These are phyloP conservation scores for Chernovozyma aurita DNA, from an alignment of 1,139 yeast species.

Conservation along the genomic window DNA sequence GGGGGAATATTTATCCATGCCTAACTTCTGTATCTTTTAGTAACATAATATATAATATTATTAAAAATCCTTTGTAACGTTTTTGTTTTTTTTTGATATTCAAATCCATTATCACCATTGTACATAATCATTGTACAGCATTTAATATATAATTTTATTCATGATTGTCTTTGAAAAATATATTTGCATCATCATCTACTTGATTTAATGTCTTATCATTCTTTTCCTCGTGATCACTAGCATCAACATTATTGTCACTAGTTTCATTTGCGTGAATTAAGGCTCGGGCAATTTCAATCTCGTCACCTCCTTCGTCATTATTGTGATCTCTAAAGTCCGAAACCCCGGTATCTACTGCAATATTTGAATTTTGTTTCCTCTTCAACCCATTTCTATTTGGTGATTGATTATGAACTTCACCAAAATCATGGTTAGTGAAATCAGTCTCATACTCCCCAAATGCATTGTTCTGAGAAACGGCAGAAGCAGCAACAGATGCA, in stretches of 20 bases:
- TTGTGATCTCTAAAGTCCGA: conserved; percentile 46
- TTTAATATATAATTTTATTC: conserved; percentile 5
- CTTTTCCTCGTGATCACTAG: conserved; percentile 9
- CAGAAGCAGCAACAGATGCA: conserved; percentile 44
- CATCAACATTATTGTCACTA: no score
- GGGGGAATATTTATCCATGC: conserved; percentile 11
- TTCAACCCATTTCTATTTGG: conserved; percentile 6
- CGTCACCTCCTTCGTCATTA: conserved; percentile 39
- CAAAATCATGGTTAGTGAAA: conserved; percentile 1
- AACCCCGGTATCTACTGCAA: conserved; percentile 60
- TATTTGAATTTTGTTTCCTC: conserved; percentile 15
- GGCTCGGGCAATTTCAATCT: conserved; percentile 64
- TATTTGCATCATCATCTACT: conserved; percentile 20
- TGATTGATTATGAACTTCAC: conserved; percentile 4
- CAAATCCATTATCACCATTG: no score
- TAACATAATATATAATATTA: no score
- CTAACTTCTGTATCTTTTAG: conserved; percentile 1
- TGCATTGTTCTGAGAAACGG: conserved; percentile 20
- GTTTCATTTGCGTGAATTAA: conserved; percentile 57
- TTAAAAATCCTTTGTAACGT: no score
- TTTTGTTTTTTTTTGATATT: no score
- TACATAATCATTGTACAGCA: no score
- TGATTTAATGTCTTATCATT: conserved; percentile 3
- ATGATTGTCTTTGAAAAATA: conserved; percentile 22
- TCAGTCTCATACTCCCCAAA: conserved; percentile 1